phyloP scores from a whole-genome alignment of 345 rosid species.

The Mangifera indica region DNA sequence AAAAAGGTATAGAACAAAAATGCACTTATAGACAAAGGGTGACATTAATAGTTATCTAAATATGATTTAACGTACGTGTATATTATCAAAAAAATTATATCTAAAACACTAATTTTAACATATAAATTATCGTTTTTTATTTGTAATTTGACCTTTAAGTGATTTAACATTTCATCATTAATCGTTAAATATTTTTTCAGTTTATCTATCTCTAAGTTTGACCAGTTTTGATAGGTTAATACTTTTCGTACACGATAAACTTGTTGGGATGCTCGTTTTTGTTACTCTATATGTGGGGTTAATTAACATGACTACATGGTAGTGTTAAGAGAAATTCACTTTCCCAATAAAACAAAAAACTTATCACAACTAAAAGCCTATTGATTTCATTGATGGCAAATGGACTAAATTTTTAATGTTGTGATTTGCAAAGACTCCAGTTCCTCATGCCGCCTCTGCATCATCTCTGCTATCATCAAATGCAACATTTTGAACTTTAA shows the following conservation, averaged over 20 bases:
- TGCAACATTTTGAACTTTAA: background rate
- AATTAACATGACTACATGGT: background rate
- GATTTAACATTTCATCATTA: too few species aligned
- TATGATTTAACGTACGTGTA: too few species aligned
- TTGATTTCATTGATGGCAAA: constrained; percentile 3
- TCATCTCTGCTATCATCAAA: background rate
- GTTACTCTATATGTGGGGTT: background rate
- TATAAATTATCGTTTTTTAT: too few species aligned
- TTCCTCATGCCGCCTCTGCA: background rate
- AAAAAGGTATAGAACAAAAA: background rate
- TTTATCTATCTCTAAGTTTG: too few species aligned
- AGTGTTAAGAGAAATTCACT: background rate
- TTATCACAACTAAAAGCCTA: background rate
- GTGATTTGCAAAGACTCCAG: background rate
- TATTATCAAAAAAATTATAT: too few species aligned
- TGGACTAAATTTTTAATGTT: background rate
- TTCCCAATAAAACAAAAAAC: background rate
- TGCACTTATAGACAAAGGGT: too few species aligned
- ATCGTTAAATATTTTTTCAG: too few species aligned
- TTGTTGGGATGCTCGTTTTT: background rate
- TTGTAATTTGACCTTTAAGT: too few species aligned
- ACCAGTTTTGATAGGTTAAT: too few species aligned
- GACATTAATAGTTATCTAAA: too few species aligned
- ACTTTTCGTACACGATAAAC: background rate
- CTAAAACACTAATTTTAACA: too few species aligned